Evolutionary conservation across 1,139 yeast genomes (phyloP), one percentile per base, ranked within the genome.

Genomic region (Nakaseomyces sp.): DNA sequence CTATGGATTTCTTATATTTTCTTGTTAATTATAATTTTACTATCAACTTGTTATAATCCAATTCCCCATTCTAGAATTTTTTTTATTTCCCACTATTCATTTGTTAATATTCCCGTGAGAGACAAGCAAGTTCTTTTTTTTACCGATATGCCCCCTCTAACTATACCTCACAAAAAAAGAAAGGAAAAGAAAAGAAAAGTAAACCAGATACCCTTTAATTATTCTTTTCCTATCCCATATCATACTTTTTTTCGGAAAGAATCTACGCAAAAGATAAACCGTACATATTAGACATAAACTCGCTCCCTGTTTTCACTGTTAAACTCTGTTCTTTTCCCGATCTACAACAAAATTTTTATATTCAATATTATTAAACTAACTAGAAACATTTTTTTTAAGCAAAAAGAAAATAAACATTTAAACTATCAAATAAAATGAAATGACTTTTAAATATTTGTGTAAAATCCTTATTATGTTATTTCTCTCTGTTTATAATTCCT

Each of bases 51-150:
- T 29, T 29, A 13, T 29, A 29, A 29, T 29, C 18, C 32, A 7
- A 5, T 15, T 29, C 15, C 13, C 7, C 12, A 9, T 26, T 26
- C 12, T 26, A n/a, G n/a, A n/a, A n/a, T n/a, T n/a, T n/a, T n/a
- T n/a, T n/a, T n/a, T n/a, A n/a, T n/a, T n/a, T n/a, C n/a, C n/a
- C n/a, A n/a, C n/a, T 26, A 10, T 26, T 26, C 13, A 26, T 26
- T 29, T 29, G 32, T 29, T 29, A 29, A 29, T 29, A 29, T 29
- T 29, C 32, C n/a, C 32, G 10, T 29, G 22, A 29, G 18, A 29
- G 18, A 29, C 32, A 29, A 29, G 32, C 32, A 7, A 10, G 15
- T 29, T n/a, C 6, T 13, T 2, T 15, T 15, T 13, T n/a, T n/a
- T n/a, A n/a, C n/a, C n/a, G 32, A 26, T 29, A n/a, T 26, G n/a